Percentiles rank a stretch among this genome's conserved stretches.
These are phyloP conservation scores for Colletotrichum sp. DNA, from an alignment of 2,329 filamentous ascomycete species.

Conservation along the genomic window DNA sequence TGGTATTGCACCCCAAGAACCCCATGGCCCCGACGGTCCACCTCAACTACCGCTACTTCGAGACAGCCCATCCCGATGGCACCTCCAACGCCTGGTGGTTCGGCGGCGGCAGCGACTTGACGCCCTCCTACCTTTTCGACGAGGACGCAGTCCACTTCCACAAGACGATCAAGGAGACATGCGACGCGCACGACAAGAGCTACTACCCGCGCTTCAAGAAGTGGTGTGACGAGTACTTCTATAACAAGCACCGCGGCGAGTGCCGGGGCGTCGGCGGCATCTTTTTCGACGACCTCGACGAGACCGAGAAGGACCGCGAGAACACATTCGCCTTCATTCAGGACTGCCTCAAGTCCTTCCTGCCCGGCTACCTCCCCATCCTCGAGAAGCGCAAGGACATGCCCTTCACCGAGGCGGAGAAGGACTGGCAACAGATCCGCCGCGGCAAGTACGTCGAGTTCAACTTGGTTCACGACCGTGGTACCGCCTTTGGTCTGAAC, in stretches of 20 bases:
- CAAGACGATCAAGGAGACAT: slow-evolving; percentile 87
- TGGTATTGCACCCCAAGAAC: slow-evolving; percentile 93
- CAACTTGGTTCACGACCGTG: slow-evolving; percentile 95
- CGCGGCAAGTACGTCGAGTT: slow-evolving; percentile 98
- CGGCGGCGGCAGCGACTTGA: slow-evolving; percentile 92
- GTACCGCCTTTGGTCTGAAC: slow-evolving; percentile 91
- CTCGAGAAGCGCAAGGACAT: slow-evolving; percentile 88
- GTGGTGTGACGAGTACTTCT: slow-evolving; percentile 99
- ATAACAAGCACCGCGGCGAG: slow-evolving; percentile 89
- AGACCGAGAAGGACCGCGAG: slow-evolving; percentile 83
- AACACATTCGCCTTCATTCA: slow-evolving; percentile 89
- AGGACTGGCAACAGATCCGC: slow-evolving; percentile 95
- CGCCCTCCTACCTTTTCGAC: slow-evolving; percentile 92
- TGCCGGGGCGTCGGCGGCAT: slow-evolving; percentile 90
- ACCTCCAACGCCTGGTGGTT: slow-evolving; percentile 96
- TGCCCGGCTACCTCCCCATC: slow-evolving; percentile 91
- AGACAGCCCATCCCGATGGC: slow-evolving; percentile 86
- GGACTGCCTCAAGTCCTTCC: slow-evolving; percentile 83
- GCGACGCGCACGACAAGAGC: slow-evolving; percentile 88
- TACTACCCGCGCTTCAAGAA: slow-evolving; percentile 97
- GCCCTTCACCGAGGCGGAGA: slow-evolving; percentile 85
- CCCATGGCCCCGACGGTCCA: slow-evolving; percentile 98
- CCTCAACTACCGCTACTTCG: slow-evolving; percentile 98
- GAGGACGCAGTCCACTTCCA: slow-evolving; percentile 98
- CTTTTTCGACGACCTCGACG: slow-evolving; percentile 98